These are phyloP conservation scores for Boletus rubroflammeus DNA, from an alignment of 768 basidiomycete genomes.

Conservation along the genomic window DNA sequence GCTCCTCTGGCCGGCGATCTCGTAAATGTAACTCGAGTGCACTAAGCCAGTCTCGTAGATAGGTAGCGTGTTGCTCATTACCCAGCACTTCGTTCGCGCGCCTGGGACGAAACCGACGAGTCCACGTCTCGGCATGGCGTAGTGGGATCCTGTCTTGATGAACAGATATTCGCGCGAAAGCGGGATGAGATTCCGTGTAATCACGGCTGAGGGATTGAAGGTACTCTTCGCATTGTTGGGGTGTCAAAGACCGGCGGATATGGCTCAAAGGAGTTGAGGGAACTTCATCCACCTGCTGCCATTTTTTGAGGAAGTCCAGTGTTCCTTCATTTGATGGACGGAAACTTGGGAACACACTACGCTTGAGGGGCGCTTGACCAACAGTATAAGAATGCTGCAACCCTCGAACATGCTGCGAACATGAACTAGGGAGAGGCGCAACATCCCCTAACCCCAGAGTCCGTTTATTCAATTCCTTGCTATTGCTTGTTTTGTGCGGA, in stretches of 20 bases:
- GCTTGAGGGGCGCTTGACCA: conserved; percentile 10
- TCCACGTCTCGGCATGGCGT: conserved; percentile 52
- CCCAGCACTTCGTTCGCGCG: conserved; percentile 74
- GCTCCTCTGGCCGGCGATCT: conserved; percentile 6
- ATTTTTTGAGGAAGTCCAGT: conserved; percentile 19
- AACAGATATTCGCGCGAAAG: conserved; percentile 41
- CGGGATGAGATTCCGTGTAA: conserved; percentile 43
- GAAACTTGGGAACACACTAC: neutral
- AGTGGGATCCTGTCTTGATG: conserved; percentile 4
- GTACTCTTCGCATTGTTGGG: conserved; percentile 14
- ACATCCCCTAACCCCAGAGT: neutral
- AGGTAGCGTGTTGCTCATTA: conserved; percentile 65
- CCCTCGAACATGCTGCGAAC: conserved; percentile 61
- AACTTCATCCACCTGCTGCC: neutral
- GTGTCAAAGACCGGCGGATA: conserved; percentile 8
- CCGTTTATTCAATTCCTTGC: conserved; percentile 1
- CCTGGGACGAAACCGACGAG: conserved; percentile 71
- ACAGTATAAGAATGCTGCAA: conserved; percentile 41
- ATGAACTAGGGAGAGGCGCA: conserved; percentile 47
- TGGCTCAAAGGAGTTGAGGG: neutral
- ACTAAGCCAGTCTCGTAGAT: conserved; percentile 74
- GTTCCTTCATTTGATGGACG: conserved; percentile 6
- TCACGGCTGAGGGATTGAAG: conserved; percentile 9
- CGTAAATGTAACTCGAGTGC: conserved; percentile 60
- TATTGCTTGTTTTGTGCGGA: conserved; percentile 1